Evolutionary conservation across 2,329 filamentous ascomycete species (phyloP).

Genomic region (Aspergillus brasiliensis): DNA sequence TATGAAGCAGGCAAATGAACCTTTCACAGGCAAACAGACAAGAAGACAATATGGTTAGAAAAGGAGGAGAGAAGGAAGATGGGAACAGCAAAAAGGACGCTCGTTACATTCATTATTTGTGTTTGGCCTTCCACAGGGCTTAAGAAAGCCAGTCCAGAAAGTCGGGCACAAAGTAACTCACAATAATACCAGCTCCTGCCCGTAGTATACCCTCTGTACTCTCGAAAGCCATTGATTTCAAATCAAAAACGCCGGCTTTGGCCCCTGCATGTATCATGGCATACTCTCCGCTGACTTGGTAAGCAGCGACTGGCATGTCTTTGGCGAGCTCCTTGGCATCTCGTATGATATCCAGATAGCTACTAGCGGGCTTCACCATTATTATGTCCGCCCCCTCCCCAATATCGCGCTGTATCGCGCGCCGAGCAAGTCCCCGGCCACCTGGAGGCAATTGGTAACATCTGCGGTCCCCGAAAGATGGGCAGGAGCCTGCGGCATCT

Average conservation of each 20-base stretch:
- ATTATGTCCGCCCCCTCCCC: conserved; percentile 94
- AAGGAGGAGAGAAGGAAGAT: too few relatives aligned
- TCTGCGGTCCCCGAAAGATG: conserved; percentile 89
- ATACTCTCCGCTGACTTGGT: conserved; percentile 95
- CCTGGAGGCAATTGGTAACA: conserved; percentile 97
- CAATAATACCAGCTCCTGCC: conserved; percentile 88
- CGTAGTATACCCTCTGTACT: conserved; percentile 89
- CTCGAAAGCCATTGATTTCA: conserved; percentile 94
- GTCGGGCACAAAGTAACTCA: conserved; percentile 91
- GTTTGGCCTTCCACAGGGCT: conserved; percentile 5
- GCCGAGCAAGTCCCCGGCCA: conserved; percentile 84
- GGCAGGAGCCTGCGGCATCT: conserved; percentile 87
- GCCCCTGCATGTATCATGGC: conserved; percentile 97
- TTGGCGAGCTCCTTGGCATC: conserved; percentile 93
- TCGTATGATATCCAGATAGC: conserved; percentile 96
- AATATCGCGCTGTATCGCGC: conserved; percentile 88
- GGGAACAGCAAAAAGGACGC: background rate
- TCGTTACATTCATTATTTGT: background rate
- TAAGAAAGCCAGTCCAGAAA: conserved; percentile 63
- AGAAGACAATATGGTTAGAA: too few relatives aligned
- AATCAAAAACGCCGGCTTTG: conserved; percentile 93
- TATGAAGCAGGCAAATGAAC: too few relatives aligned
- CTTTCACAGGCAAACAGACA: too few relatives aligned
- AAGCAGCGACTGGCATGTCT: conserved; percentile 90
- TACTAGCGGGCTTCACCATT: conserved; percentile 97